phyloP scores from a whole-genome alignment of 1,139 yeast species.

The Nakaseomyces delphensis region DNA sequence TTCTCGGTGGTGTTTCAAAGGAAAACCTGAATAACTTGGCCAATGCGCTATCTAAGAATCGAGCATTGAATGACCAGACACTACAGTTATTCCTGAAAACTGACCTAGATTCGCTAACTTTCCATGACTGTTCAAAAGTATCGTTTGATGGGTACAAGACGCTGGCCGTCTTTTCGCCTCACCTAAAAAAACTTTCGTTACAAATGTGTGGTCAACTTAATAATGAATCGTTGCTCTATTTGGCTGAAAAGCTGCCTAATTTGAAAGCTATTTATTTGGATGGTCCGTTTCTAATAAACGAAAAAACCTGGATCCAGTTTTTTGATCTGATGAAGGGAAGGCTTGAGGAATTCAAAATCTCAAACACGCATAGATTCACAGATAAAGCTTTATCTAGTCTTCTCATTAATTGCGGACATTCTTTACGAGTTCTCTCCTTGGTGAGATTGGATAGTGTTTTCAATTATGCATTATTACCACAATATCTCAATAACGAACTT shows the following conservation, averaged over 20 bases:
- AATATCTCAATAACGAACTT: constrained; percentile 39
- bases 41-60: constrained; percentile 66
- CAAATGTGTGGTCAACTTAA: constrained; percentile 92
- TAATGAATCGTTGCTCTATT: constrained; percentile 62
- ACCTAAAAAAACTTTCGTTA: constrained; percentile 53
- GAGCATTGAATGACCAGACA: constrained; percentile 67
- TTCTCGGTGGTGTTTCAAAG: constrained; percentile 29
- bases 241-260: constrained; percentile 47
- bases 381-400: constrained; percentile 56
- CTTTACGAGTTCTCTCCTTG: constrained; percentile 44
- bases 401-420: constrained; percentile 52
- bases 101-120: constrained; percentile 46
- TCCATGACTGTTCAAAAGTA: constrained; percentile 90
- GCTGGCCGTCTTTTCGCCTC: constrained; percentile 75
- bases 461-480: constrained; percentile 56
- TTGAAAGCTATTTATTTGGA: constrained; percentile 53
- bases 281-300: constrained; percentile 82
- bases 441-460: constrained; percentile 66
- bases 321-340: constrained; percentile 45
- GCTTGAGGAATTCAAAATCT: constrained; percentile 49
- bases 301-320: constrained; percentile 64
- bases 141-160: constrained; percentile 55
- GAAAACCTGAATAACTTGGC: constrained; percentile 60
- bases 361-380: constrained; percentile 77
- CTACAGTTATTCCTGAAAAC: constrained; percentile 64